These are phyloP conservation scores for Cadophora luteo-olivacea DNA, from an alignment of 2,329 filamentous ascomycete species.

Conservation along the genomic window DNA sequence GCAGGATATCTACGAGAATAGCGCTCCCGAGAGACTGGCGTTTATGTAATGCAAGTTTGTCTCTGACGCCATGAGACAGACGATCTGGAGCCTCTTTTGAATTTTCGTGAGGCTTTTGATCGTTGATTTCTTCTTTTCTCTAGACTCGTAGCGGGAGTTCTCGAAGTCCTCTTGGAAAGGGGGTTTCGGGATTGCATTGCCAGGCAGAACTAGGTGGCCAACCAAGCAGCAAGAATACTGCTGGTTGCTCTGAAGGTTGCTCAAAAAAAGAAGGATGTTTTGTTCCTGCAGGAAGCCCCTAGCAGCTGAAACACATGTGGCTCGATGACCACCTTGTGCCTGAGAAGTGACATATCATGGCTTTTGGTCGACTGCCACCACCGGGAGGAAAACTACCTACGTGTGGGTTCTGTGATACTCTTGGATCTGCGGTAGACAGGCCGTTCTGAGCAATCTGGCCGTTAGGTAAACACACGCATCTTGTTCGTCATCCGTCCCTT, in stretches of 20 bases:
- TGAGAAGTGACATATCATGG: slow-evolving; percentile 27
- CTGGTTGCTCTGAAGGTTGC: slow-evolving; percentile 11
- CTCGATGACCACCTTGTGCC: slow-evolving; percentile 22
- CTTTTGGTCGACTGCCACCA: slow-evolving; percentile 19
- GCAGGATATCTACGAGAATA: slow-evolving; percentile 1
- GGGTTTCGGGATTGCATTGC: slow-evolving; percentile 6
- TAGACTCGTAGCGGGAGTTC: slow-evolving; percentile 1
- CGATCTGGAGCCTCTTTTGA: slow-evolving; percentile 7
- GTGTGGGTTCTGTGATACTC: not conserved
- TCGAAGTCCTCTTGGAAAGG: not conserved
- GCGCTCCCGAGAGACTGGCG: not conserved
- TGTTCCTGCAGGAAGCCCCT: slow-evolving; percentile 38
- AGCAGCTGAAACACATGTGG: slow-evolving; percentile 25
- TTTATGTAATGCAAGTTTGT: slow-evolving; percentile 15
- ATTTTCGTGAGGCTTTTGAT: not conserved
- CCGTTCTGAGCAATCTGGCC: slow-evolving; percentile 12
- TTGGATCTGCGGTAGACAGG: slow-evolving; percentile 26
- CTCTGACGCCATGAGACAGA: slow-evolving; percentile 6
- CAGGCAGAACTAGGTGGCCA: not conserved
- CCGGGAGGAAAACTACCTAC: slow-evolving; percentile 12
- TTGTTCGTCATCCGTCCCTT: slow-evolving; percentile 26
- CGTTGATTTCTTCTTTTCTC: not conserved
- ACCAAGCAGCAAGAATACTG: not conserved
- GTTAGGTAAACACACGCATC: slow-evolving; percentile 12
- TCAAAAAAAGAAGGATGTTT: slow-evolving; percentile 15